A percentile compares a stretch with the other conserved stretches of the same genome.
Conservation (phyloP, 306 rosid species). For the Ormosia emarginata region DNA sequence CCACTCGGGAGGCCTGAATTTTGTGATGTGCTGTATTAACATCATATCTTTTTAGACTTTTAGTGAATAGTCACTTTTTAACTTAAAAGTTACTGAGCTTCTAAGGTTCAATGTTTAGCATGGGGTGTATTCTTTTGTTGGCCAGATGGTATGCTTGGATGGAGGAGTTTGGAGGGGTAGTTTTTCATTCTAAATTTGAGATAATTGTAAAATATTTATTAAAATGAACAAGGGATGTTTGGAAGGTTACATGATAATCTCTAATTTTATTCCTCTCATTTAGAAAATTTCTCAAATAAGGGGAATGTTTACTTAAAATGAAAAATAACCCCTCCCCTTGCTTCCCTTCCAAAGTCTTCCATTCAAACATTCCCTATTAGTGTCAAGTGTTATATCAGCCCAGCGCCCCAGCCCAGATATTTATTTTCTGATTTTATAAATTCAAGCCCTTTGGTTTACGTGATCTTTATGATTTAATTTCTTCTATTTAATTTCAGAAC, state of each 20-base stretch:
- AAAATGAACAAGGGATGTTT: too few relatives aligned
- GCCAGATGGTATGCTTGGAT: neutral
- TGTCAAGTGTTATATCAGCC: slow-evolving; percentile 1
- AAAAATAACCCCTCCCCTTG: too few relatives aligned
- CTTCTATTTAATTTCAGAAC: slow-evolving; percentile 55
- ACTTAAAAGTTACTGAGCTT: neutral
- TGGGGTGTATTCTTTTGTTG: slow-evolving; percentile 10
- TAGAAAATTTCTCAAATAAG: too few relatives aligned
- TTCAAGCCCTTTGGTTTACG: neutral
- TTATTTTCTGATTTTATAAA: neutral
- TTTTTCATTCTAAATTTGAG: too few relatives aligned
- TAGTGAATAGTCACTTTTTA: neutral
- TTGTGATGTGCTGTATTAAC: neutral
- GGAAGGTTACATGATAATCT: too few relatives aligned
- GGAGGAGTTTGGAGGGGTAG: too few relatives aligned
- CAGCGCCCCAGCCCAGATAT: neutral
- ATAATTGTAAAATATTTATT: too few relatives aligned
- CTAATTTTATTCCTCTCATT: too few relatives aligned
- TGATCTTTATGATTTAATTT: neutral
- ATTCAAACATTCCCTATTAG: too few relatives aligned
- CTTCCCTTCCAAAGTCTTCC: too few relatives aligned
- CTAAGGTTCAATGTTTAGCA: neutral
- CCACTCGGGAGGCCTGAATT: neutral
- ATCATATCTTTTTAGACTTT: neutral
- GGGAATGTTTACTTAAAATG: too few relatives aligned